Evolutionary conservation across 345 rosid species (phyloP).

Genomic region (Melaleuca quinquenervia): DNA sequence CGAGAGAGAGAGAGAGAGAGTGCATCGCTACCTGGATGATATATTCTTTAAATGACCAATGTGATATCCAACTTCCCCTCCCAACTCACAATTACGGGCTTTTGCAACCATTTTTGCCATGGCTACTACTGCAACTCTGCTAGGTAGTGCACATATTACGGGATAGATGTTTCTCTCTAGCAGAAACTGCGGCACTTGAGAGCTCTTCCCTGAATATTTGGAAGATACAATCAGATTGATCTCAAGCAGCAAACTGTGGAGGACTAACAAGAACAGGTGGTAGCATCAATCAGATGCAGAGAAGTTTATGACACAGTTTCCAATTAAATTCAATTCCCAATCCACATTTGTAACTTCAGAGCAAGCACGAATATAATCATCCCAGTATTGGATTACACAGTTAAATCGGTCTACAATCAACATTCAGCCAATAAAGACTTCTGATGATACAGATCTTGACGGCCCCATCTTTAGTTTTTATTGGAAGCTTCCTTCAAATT

Average conservation of each 20-base stretch:
- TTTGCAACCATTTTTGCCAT: constrained; percentile 89
- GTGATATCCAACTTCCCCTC: constrained; percentile 86
- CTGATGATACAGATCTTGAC: neutral
- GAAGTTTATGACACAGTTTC: neutral
- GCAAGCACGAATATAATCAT: neutral
- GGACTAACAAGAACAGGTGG: neutral
- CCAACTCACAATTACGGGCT: constrained; percentile 71
- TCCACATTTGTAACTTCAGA: neutral
- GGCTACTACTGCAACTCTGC: constrained; percentile 93
- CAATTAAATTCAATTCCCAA: neutral
- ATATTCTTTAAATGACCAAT: constrained; percentile 70
- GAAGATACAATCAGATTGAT: neutral
- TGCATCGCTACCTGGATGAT: constrained; percentile 34
- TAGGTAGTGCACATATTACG: constrained; percentile 71
- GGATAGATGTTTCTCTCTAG: constrained; percentile 65
- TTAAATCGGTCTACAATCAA: neutral
- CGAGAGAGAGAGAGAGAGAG: neutral
- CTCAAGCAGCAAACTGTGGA: neutral
- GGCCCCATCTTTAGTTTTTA: neutral
- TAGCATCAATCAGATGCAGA: neutral
- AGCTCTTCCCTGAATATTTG: constrained; percentile 65
- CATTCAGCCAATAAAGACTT: neutral
- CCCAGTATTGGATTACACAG: neutral
- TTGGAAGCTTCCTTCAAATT: neutral
- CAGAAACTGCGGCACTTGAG: constrained; percentile 91